Evolutionary conservation across 2,329 filamentous ascomycete species (phyloP).

Genomic region (Escovopsis sp.): DNA sequence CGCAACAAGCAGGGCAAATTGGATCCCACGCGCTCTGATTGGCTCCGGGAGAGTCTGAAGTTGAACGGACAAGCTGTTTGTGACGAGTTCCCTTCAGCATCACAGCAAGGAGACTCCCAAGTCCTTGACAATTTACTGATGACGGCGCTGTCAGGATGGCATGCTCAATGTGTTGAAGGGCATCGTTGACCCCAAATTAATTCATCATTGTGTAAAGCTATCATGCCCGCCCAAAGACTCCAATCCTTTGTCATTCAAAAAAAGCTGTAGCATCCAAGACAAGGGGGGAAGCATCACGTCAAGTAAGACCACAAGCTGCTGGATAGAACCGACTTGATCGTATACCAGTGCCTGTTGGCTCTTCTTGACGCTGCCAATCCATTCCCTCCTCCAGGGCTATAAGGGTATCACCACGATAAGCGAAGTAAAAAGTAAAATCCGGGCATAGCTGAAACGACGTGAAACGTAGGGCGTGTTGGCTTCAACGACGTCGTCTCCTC

Average conservation of each 20-base stretch:
- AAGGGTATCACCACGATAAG: constrained; percentile 22
- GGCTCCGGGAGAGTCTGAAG: background rate
- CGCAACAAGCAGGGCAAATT: constrained; percentile 3
- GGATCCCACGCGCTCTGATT: no score
- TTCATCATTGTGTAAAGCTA: no score
- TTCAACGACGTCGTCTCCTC: constrained; percentile 6
- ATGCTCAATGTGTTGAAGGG: no score
- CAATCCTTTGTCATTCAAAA: constrained; percentile 7
- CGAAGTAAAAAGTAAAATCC: constrained; percentile 11
- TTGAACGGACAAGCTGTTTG: no score
- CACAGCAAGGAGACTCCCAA: no score
- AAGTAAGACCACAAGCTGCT: constrained; percentile 17
- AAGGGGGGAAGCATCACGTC: constrained; percentile 8
- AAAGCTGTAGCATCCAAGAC: constrained; percentile 12
- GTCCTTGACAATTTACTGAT: no score
- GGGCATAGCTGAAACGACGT: constrained; percentile 7
- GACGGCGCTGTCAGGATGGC: no score
- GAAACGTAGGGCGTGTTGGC: constrained; percentile 7
- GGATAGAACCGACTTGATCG: constrained; percentile 2
- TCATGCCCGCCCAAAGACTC: constrained; percentile 6
- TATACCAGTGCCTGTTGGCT: no score
- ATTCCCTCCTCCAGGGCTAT: constrained; percentile 2
- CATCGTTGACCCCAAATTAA: no score
- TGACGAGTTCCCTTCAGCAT: no score
- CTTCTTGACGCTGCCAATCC: background rate